A percentile compares a stretch with the other conserved stretches of the same genome.
Conservation (phyloP, 2,329 filamentous ascomycete genomes). For the Ophiognomonia clavigignenti-juglandacearum region DNA sequence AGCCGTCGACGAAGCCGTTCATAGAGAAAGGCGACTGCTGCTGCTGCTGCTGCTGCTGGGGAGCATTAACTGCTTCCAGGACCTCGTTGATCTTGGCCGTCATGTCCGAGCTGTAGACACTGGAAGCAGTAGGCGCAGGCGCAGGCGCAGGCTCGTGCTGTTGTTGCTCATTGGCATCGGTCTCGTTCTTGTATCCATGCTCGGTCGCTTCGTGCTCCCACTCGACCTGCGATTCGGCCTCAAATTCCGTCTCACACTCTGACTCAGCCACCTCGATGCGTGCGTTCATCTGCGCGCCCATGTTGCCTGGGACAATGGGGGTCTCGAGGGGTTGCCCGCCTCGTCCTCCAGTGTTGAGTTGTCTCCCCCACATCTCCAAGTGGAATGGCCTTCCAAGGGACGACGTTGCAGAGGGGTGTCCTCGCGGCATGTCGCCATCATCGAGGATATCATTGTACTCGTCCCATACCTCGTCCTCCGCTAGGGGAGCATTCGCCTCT, state of each 20-base stretch:
- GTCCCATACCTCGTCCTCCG: slow-evolving; percentile 87
- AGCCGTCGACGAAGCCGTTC: slow-evolving; percentile 36
- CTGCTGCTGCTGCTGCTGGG: no score
- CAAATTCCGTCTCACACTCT: slow-evolving; percentile 24
- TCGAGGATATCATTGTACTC: slow-evolving; percentile 89
- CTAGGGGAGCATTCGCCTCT: slow-evolving; percentile 54
- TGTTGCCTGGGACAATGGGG: slow-evolving; percentile 36
- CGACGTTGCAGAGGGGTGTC: slow-evolving; percentile 48
- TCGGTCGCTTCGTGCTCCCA: slow-evolving; percentile 23
- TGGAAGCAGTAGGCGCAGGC: slow-evolving; percentile 38
- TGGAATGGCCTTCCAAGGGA: slow-evolving; percentile 54
- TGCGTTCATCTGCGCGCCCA: slow-evolving; percentile 7
- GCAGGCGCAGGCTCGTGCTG: no score
- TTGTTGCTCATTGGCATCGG: no score
- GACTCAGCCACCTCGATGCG: slow-evolving; percentile 12
- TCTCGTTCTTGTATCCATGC: slow-evolving; percentile 26
- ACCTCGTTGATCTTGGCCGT: slow-evolving; percentile 46
- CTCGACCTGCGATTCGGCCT: slow-evolving; percentile 27
- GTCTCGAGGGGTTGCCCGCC: slow-evolving; percentile 39
- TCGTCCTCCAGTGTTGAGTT: slow-evolving; percentile 29
- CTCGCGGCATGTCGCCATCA: slow-evolving; percentile 41
- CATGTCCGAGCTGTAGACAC: slow-evolving; percentile 51
- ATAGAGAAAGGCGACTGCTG: slow-evolving; percentile 40
- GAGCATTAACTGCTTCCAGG: slow-evolving; percentile 33
- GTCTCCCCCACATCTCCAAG: slow-evolving; percentile 43